These are phyloP conservation scores for Apiospora aurea DNA, from an alignment of 2,329 filamentous ascomycete species.

Conservation along the genomic window DNA sequence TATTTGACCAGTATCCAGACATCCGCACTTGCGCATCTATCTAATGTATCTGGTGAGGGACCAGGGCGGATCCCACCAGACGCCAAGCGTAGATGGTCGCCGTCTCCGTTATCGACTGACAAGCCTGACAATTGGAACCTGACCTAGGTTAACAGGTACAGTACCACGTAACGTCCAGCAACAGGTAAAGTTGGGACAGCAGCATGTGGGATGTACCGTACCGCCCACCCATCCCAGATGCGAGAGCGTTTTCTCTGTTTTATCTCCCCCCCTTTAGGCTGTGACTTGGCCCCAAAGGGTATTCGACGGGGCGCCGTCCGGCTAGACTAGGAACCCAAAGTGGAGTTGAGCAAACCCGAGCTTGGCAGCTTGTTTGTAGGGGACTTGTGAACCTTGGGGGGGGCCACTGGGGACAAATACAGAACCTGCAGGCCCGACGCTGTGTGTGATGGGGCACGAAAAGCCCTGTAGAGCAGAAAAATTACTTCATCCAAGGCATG, in stretches of 20 bases:
- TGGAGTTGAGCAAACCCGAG: background rate
- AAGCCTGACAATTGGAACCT: background rate
- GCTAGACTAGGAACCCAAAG: conserved; percentile 18
- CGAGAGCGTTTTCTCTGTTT: background rate
- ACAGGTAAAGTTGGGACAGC: background rate
- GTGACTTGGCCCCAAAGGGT: background rate
- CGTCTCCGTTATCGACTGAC: conserved; percentile 3
- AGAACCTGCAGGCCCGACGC: background rate
- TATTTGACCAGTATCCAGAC: background rate
- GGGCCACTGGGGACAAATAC: background rate
- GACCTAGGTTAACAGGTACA: background rate
- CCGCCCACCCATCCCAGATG: background rate
- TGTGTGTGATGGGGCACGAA: no score
- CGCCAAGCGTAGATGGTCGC: background rate
- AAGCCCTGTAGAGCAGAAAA: background rate
- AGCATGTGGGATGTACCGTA: background rate
- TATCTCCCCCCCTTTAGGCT: background rate
- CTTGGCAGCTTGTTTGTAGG: background rate
- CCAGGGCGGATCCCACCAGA: background rate
- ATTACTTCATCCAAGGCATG: conserved; percentile 9
- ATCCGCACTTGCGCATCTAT: background rate
- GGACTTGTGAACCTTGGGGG: background rate
- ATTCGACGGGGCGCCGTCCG: conserved; percentile 6
- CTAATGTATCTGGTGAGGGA: background rate
- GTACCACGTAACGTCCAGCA: background rate